Base-by-base conservation (phyloP, 2,329 filamentous ascomycete genomes). In the Fusarium pseudoanthophilum region DNA sequence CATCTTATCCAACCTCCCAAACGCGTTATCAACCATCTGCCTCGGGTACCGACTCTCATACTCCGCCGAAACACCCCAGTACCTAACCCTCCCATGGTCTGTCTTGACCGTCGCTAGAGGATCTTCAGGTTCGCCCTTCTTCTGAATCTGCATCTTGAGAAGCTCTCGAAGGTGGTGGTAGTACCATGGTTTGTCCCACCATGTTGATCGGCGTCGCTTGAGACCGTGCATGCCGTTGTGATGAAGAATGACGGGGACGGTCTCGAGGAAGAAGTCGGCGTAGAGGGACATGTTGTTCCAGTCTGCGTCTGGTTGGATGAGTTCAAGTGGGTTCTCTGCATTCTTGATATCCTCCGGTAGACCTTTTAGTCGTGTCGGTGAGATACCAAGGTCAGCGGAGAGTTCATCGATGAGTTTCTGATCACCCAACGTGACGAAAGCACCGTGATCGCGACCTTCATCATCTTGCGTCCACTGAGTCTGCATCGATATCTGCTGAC, bases 111-210 rank as follows among this genome's bases (percentile, higher is more conserved):
- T 56, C 4, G 49, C 64, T 2, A 69, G 8, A 0, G 66, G 49
- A 3, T 69, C 48, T 11, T 53, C 32, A 5, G 30, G 34, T 0
- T 37, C 42, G 0, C 32, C 20, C 11, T 51, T 32, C 3, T 49
- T 40, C 0, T 37, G 24, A 2, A 68, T 14, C 3, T 24, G 36
- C 4, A 32, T 24, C 4, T 15, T 28, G 1, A 42, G 16, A 2
- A 69, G 49, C 0, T 43, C 15, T 0, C 66, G 45, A 0, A 69
- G 14, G 1, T 32, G 49, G 0, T 55, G 64, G 21, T 69, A 48
- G 7, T 62, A 68, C 66, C 66, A 69, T 11, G 66, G 66, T 8
- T 20, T 39, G 4, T 69, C 20, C 66, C 66, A 69, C 64, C 49
- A 56, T 37, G 66, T 51, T 1, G 39, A 26, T 0, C 66, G 66